Percentiles rank a stretch among this genome's conserved stretches.
phyloP scores from a whole-genome alignment of 78 protist species.

The Speleostelium caveatum region DNA sequence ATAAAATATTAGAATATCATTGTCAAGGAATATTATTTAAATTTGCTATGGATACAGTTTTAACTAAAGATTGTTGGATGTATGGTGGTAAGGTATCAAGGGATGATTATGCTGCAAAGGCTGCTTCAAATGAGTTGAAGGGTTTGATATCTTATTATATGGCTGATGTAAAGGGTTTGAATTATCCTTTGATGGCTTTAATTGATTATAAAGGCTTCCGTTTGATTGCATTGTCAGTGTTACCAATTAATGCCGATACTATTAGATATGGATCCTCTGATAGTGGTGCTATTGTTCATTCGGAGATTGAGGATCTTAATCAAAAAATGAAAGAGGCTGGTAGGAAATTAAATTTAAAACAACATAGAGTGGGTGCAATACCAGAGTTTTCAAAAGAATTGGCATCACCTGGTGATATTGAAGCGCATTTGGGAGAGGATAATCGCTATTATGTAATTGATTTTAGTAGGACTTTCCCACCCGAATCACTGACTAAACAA shows the following conservation, averaged over 20 bases:
- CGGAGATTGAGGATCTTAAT: constrained; percentile 27
- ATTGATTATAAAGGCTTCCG: constrained; percentile 86
- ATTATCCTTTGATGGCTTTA: constrained; percentile 83
- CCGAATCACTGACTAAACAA: constrained; percentile 61
- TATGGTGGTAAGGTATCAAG: constrained; percentile 75
- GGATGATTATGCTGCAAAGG: constrained; percentile 76
- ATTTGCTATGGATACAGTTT: constrained; percentile 67
- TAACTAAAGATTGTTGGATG: constrained; percentile 74
- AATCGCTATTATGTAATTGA: constrained; percentile 78
- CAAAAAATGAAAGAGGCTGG: constrained; percentile 72
- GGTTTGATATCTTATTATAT: constrained; percentile 77
- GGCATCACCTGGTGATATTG: constrained; percentile 72
- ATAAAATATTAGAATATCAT: too few species aligned
- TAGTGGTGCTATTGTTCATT: constrained; percentile 72
- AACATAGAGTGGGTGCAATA: constrained; percentile 58
- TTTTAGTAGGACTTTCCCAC: constrained; percentile 86
- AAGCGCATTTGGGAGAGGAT: constrained; percentile 73
- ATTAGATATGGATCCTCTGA: constrained; percentile 79
- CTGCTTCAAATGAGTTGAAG: constrained; percentile 82
- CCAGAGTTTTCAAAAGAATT: constrained; percentile 17
- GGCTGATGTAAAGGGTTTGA: constrained; percentile 61
- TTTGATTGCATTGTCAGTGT: constrained; percentile 75
- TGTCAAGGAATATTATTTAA: constrained; percentile 79
- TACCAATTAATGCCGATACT: constrained; percentile 75
- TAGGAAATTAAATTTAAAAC: constrained; percentile 45